Base-by-base conservation (phyloP, 148 eudicot genomes). In the Silene conica region DNA sequence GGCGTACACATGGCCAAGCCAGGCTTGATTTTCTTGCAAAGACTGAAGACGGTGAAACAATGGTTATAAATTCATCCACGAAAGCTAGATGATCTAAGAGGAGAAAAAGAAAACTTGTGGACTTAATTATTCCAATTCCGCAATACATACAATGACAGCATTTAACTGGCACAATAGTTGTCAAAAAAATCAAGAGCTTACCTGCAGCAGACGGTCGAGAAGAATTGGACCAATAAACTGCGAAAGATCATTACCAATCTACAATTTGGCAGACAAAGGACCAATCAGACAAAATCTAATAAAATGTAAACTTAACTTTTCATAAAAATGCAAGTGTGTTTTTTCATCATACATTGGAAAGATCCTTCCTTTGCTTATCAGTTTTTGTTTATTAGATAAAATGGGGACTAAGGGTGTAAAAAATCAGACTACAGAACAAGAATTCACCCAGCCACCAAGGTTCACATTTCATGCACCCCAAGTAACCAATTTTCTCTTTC, bases 161-260 rank as follows among this genome's bases (percentile, higher is more conserved):
- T 31, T 31, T 1, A 28, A 14, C 12, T 48, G 52, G 14, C 13
- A 63, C 41, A 15, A 63, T 63, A 63, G 66, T 63, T 5, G 41
- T 2, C 21, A 26, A 41, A 18, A 45, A 67, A 67, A 21, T 67
- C 6, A 38, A 18, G 63, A 72, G 74, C 77, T 79, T 6, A 86
- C 92, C 87, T 78, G 66, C 72, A 88, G 83, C 48, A 88, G 86
- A 31, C 58, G 65, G 71, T 81, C 84, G 71, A 88, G 60, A 26
- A 88, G 71, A 45, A 82, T 52, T 9, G 92, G 92, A 16, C 89
- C 92, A 43, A 84, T 76, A 73, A 88, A 86, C 82, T 88, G 92
- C n/a, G 86, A 84, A 55, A 81, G 73, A 82, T 88, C 92, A 77
- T 84, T 86, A 65, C 87, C 89, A 58, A 88, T 86, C 92, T 88